Conservation (phyloP, 2,329 filamentous ascomycete species). For the Alternaria sp. region DNA sequence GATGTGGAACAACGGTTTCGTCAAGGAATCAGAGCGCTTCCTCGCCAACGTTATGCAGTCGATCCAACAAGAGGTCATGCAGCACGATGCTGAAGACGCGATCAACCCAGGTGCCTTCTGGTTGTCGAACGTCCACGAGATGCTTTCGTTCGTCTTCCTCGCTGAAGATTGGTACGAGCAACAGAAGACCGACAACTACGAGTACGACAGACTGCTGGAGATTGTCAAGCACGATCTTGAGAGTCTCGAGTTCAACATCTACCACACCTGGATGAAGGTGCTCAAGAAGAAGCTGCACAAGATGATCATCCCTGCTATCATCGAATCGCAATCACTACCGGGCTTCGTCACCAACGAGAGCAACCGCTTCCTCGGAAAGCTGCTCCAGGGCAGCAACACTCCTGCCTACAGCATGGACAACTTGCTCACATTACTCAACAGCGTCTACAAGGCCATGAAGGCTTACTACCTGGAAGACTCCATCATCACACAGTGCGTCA, state of each 20-base stretch:
- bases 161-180: conserved; percentile 99
- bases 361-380: conserved; percentile 96
- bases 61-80: conserved; percentile 99
- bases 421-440: conserved; percentile 91
- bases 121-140: conserved; percentile 99
- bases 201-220: conserved; percentile 95
- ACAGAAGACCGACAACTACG: conserved; percentile 98
- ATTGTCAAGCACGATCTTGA: conserved; percentile 99
- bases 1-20: conserved; percentile 99
- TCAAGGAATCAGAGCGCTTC: conserved; percentile 99
- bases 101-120: conserved; percentile 98
- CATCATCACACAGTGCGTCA: conserved; percentile 94
- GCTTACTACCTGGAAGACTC: conserved; percentile 96
- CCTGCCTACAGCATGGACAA: conserved; percentile 99
- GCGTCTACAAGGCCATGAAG: conserved; percentile 98
- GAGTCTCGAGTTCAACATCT: conserved; percentile 99
- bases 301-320: conserved; percentile 99
- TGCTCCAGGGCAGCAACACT: conserved; percentile 85
- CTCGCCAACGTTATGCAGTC: conserved; percentile 99
- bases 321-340: conserved; percentile 96
- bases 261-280: conserved; percentile 99
- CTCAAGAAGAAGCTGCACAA: conserved; percentile 99
- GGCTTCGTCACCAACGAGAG: conserved; percentile 99
- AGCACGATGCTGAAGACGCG: conserved; percentile 95
- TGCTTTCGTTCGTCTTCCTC: conserved; percentile 99